Base-by-base conservation (phyloP, 768 basidiomycete species). In the Boletus sensibilis region DNA sequence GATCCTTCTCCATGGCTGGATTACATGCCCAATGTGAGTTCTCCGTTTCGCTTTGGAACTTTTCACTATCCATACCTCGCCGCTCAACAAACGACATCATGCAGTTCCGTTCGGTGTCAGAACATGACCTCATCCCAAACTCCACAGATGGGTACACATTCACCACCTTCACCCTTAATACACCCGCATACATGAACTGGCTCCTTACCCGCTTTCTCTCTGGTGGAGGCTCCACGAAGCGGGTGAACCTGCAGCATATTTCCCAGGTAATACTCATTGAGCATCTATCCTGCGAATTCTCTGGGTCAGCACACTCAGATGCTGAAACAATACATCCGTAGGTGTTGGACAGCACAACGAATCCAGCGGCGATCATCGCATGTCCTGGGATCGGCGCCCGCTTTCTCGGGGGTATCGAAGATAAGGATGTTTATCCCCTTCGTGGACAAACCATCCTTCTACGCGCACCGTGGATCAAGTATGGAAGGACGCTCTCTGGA, bases 301-400 rank as follows among this genome's bases (percentile, higher is more conserved):
- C 23, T 10, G 10, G 7, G 12, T 40, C 14, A 8, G 29, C 4
- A 25, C 13, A 11, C 41, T 45, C 50, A 14, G 23, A 37, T 5
- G 4, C 0, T 41, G 14, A 35, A 38, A 51, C 20, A 27, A 48
- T 20, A 4, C 3, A 33, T 46, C 16, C 9, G 11, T 45, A 68
- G 66, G 66, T 60, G 6, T 50, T 64, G n/a, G 59, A 58, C 0
- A 11, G 52, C 11, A 44, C 44, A 2, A 54, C 20, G 5, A 53
- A 57, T 20, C 65, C 64, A 10, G 57, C 27, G 2, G 89, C 84
- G 0, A 65, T 93, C 1, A 68, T 94, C 6, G 81, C 87, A 11
- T 92, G 90, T 61, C 78, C 82, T 0, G 92, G 92, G 0, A 69
- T 94, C 21, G 82, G 82, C 4, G 79, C 82, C 16, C 73, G 79